Evolutionary conservation across 768 basidiomycete genomes (phyloP).

Genomic region (Auricularia heimuer): DNA sequence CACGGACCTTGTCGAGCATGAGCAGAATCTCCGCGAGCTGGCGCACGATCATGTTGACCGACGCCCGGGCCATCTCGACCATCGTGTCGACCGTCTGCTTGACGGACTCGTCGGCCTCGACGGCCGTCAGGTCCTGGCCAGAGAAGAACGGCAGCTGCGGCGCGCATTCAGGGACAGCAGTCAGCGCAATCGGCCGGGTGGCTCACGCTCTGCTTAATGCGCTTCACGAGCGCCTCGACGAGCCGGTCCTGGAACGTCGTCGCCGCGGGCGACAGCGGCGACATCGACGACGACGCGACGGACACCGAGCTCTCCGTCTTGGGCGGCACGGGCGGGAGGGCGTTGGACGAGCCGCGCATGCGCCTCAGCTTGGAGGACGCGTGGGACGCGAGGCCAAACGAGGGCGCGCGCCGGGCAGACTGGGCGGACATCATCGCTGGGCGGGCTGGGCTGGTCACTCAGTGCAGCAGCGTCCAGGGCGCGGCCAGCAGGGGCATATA

Average conservation of each 20-base stretch:
- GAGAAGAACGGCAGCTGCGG: slow-evolving; percentile 76
- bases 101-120: slow-evolving; percentile 69
- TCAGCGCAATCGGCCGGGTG: background rate
- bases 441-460: background rate
- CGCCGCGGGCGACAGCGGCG: background rate
- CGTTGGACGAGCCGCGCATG: slow-evolving; percentile 1
- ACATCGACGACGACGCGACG: background rate
- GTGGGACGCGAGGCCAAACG: background rate
- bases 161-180: background rate
- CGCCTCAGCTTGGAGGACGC: background rate
- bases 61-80: slow-evolving; percentile 64
- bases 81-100: slow-evolving; percentile 71
- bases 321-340: background rate
- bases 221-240: background rate
- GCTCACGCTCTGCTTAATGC: background rate
- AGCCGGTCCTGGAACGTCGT: background rate
- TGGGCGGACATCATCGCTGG: background rate
- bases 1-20: slow-evolving; percentile 57
- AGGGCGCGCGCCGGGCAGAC: background rate
- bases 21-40: slow-evolving; percentile 70
- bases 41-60: slow-evolving; percentile 71
- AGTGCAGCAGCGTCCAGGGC: background rate
- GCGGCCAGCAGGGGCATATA: background rate
- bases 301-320: background rate
- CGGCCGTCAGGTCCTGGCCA: slow-evolving; percentile 56